Evolutionary conservation across 2,329 filamentous ascomycete species (phyloP), one percentile per base, ranked within the genome.

Genomic region (Incumbomyces delicatus): DNA sequence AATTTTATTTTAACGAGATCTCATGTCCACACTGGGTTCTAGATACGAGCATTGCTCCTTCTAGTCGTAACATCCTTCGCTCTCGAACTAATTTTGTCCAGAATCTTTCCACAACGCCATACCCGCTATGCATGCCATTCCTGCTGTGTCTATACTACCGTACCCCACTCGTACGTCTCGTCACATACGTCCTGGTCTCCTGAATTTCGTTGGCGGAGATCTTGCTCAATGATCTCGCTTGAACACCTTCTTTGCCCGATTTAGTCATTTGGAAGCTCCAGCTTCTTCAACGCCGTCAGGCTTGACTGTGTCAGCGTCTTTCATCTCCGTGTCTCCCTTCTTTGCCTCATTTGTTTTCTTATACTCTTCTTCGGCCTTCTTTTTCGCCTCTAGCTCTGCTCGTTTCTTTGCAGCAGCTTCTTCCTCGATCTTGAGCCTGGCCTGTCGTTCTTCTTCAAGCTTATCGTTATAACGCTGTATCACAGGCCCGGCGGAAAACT

Each of bases 381-480:
- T 80, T 67, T 87, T 83, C 53, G 85, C 85, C 49, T 92, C 87
- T 44, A 81, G 68, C 60, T 80, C 76, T 20, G 76, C 78, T 46
- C 73, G 70, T 66, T 77, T 77, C 68, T 78, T 83, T 49, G 76
- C 77, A 13, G 69, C 70, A 33, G 70, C 76, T 60, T 79, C 77
- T 60, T 90, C 87, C 63, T 87, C 71, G 35, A 71, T 73, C 64
- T 78, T 73, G 53, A 71, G 79, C 35, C 82, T 68, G 16, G 83
- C 85, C 63, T 85, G 80, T 57, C 88, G 84, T 70, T 95, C 87
- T 51, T 81, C 79, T 69, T 95, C 87, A 54, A 88, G 72, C 75
- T 95, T 95, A 67, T 98, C 92, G 65, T 90, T 89, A 76, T 95
- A 87, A 57, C 90, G 85, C 73, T 95, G 88, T 55, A 88, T 80